These are phyloP conservation scores for Suhomyces pyralidae DNA, from an alignment of 805 yeast genomes.

Conservation along the genomic window DNA sequence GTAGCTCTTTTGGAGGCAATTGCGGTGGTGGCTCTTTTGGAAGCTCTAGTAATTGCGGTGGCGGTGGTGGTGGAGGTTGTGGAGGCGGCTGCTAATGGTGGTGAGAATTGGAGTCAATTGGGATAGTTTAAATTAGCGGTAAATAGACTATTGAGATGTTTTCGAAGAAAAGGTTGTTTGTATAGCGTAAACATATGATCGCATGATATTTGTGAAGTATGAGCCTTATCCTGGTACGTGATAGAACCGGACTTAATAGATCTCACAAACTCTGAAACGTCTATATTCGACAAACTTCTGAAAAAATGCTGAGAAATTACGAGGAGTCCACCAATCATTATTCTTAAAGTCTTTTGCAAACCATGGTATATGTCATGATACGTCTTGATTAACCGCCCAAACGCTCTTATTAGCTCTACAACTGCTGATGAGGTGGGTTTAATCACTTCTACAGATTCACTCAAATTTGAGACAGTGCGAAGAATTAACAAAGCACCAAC, in stretches of 20 bases:
- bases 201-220: background rate
- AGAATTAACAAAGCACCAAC: background rate
- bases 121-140: background rate
- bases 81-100: constrained; percentile 9
- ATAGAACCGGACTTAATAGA: too few relatives aligned
- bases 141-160: background rate
- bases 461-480: background rate
- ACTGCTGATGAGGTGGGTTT: background rate
- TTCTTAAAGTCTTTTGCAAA: background rate
- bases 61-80: constrained; percentile 6
- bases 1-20: background rate
- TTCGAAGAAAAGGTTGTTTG: background rate
- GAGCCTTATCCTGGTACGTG: background rate
- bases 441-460: background rate
- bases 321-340: background rate
- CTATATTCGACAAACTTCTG: background rate
- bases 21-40: background rate
- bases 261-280: too few relatives aligned
- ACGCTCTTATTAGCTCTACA: background rate
- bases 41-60: background rate
- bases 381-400: background rate
- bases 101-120: constrained; percentile 2
- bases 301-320: background rate
- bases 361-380: background rate
- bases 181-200: background rate